phyloP scores from a whole-genome alignment of 2,329 filamentous ascomycete genomes.

The Arthrobotrys megalospora region DNA sequence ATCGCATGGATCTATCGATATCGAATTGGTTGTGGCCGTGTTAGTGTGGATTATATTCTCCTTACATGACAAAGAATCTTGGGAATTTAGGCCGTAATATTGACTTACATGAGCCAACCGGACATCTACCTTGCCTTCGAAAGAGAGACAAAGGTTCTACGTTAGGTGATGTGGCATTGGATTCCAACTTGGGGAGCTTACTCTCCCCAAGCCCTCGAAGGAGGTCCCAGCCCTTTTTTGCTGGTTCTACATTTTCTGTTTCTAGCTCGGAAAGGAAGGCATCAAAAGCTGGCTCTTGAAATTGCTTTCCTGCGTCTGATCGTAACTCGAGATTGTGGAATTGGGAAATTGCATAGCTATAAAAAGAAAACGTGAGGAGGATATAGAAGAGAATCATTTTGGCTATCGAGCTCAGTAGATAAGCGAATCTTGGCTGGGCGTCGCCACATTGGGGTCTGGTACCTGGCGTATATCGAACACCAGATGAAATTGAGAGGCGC shows the following conservation, averaged over 20 bases:
- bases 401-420: not conserved
- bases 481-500: not conserved
- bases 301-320: not conserved
- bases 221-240: not conserved
- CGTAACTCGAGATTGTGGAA: not conserved
- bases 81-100: not conserved
- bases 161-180: not conserved
- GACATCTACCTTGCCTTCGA: conserved; percentile 21
- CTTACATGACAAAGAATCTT: not conserved
- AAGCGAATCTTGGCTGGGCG: not conserved
- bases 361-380: not conserved
- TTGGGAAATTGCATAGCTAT: not conserved
- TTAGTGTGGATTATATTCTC: not conserved
- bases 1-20: conserved; percentile 19
- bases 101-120: conserved; percentile 20
- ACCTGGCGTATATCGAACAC: not conserved
- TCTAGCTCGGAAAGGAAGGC: not conserved
- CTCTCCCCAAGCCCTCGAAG: not conserved
- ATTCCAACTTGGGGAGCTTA: not conserved
- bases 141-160: not conserved
- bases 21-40: not conserved
- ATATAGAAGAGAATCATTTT: not conserved
- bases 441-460: not conserved
- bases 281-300: not conserved
- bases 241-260: not conserved